Conservation (phyloP, 352 stramenopile genomes). For the Phytophthora boehmeriae region DNA sequence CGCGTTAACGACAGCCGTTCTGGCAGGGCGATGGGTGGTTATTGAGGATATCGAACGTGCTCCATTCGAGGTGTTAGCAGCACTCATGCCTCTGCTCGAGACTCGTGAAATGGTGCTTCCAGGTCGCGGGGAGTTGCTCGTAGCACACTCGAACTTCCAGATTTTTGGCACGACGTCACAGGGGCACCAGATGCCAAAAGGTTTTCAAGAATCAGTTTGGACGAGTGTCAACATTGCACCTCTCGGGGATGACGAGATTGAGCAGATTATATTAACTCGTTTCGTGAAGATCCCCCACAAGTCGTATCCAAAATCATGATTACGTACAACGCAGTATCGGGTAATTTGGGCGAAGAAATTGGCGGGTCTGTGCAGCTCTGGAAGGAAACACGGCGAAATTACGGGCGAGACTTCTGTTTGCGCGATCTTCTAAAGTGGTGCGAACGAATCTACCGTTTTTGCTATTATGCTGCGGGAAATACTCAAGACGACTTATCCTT, state of each 20-base stretch:
- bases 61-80: slow-evolving; percentile 97
- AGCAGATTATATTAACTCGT: slow-evolving; percentile 59
- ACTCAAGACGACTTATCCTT: slow-evolving; percentile 19
- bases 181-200: slow-evolving; percentile 80
- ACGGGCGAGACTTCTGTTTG: slow-evolving; percentile 86
- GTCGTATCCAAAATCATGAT: slow-evolving; percentile 78
- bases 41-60: slow-evolving; percentile 99
- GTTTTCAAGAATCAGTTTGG: slow-evolving; percentile 91
- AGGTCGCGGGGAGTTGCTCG: slow-evolving; percentile 88
- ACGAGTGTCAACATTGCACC: slow-evolving; percentile 73
- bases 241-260: slow-evolving; percentile 63
- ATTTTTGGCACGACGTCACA: slow-evolving; percentile 95
- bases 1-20: slow-evolving; percentile 95
- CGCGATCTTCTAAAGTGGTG: slow-evolving; percentile 93
- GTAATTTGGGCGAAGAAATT: slow-evolving; percentile 38
- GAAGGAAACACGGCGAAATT: slow-evolving; percentile 86
- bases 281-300: slow-evolving; percentile 70
- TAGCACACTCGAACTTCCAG: slow-evolving; percentile 96
- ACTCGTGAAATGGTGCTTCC: slow-evolving; percentile 94
- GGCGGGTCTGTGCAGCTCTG: slow-evolving; percentile 45
- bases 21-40: slow-evolving; percentile 97
- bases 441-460: slow-evolving; percentile 83
- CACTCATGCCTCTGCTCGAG: slow-evolving; percentile 97
- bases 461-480: slow-evolving; percentile 39
- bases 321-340: slow-evolving; percentile 82